Evolutionary conservation across 495 filamentous ascomycete species (phyloP).

Genomic region (Aspergillus hancockii): DNA sequence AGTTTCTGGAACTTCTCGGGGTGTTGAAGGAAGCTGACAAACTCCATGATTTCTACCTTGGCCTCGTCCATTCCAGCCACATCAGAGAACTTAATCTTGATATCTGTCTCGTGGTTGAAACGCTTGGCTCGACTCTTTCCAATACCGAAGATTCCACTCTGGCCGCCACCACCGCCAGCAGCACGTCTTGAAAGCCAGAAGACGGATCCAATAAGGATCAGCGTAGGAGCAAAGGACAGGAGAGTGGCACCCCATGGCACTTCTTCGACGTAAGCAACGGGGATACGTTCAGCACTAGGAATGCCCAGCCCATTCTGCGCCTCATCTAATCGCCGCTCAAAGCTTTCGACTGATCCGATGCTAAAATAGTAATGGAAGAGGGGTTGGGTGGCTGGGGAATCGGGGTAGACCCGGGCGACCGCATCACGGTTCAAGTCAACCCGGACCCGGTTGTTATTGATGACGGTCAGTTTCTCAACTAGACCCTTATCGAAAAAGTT

Average conservation of each 20-base stretch:
- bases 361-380: constrained; percentile 89
- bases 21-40: constrained; percentile 91
- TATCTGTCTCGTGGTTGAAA: constrained; percentile 93
- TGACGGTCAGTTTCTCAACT: constrained; percentile 85
- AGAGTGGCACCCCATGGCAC: constrained; percentile 64
- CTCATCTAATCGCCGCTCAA: constrained; percentile 83
- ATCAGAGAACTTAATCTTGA: constrained; percentile 96
- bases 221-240: constrained; percentile 80
- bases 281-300: constrained; percentile 81
- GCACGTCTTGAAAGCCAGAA: constrained; percentile 71
- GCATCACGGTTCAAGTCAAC: constrained; percentile 87
- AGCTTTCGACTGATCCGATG: constrained; percentile 91
- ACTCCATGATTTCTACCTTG: constrained; percentile 98
- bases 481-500: constrained; percentile 95
- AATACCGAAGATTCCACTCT: constrained; percentile 88
- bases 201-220: constrained; percentile 79
- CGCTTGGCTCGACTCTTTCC: constrained; percentile 92
- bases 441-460: constrained; percentile 71
- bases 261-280: constrained; percentile 81
- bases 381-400: constrained; percentile 68
- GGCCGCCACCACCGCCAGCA: constrained; percentile 62
- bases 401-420: constrained; percentile 74
- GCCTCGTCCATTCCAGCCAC: constrained; percentile 99
- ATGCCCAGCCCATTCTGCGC: constrained; percentile 86
- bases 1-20: constrained; percentile 88